Evolutionary conservation across 1,284 basidiomycete genomes (phyloP).

Genomic region (Cystobasidium pallidum): DNA sequence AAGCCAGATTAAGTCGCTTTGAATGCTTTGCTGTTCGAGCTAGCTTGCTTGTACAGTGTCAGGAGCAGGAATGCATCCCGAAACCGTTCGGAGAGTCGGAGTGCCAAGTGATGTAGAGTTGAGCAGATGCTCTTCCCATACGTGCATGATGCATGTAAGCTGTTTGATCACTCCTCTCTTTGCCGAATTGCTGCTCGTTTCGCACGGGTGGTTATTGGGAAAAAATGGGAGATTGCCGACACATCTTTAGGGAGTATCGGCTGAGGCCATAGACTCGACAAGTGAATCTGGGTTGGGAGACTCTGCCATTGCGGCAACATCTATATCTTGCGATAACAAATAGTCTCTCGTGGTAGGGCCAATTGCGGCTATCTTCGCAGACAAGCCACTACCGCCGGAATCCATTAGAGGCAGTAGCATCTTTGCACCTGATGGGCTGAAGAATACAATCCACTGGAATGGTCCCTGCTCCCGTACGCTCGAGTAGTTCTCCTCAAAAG

Average conservation of each 20-base stretch:
- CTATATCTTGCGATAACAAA: background rate
- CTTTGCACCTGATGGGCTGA: slow-evolving; percentile 43
- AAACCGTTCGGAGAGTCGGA: background rate
- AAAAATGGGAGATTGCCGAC: background rate
- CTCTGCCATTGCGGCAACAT: slow-evolving; percentile 33
- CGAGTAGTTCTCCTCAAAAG: slow-evolving; percentile 20
- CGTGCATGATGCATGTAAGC: background rate
- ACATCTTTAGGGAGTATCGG: background rate
- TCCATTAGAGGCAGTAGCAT: slow-evolving; percentile 9
- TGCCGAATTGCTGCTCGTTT: slow-evolving; percentile 6
- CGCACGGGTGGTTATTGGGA: background rate
- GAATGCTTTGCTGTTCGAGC: slow-evolving; percentile 21
- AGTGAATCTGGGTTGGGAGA: slow-evolving; percentile 26
- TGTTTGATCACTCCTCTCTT: background rate
- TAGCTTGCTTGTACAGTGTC: slow-evolving; percentile 4
- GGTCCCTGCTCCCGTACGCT: background rate
- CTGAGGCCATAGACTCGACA: slow-evolving; percentile 22
- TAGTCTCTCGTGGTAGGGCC: slow-evolving; percentile 39
- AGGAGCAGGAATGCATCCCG: background rate
- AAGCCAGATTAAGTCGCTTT: slow-evolving; percentile 31
- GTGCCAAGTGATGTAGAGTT: background rate
- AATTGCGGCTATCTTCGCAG: slow-evolving; percentile 24
- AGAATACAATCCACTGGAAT: slow-evolving; percentile 45
- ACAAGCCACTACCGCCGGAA: background rate
- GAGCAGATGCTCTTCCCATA: background rate